Evolutionary conservation across 73 alveolate genomes (phyloP).

Genomic region (Paramecium sexaurelia): DNA sequence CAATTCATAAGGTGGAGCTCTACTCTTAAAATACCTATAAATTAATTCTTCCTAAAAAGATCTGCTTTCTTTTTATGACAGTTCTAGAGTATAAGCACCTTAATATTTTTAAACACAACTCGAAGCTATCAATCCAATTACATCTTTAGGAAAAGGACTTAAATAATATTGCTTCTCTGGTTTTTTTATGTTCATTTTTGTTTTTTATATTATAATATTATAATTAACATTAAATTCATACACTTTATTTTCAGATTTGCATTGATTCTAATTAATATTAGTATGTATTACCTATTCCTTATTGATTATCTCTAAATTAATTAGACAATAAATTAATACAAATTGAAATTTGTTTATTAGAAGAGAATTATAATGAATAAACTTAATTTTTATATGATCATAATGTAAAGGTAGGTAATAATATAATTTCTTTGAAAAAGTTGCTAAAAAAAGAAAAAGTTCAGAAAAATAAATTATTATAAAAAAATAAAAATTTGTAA

Average conservation of each 20-base stretch:
- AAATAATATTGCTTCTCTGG: background rate
- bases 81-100: background rate
- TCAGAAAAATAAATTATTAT: background rate
- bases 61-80: background rate
- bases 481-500: background rate
- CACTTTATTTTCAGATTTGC: too few relatives aligned
- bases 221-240: background rate
- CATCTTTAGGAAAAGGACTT: conserved; percentile 32
- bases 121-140: background rate
- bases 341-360: too few relatives aligned
- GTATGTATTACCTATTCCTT: too few relatives aligned
- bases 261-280: too few relatives aligned
- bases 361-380: too few relatives aligned
- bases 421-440: too few relatives aligned
- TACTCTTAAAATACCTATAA: background rate
- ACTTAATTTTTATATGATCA: too few relatives aligned
- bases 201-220: background rate
- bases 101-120: background rate
- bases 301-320: too few relatives aligned
- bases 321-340: too few relatives aligned
- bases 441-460: background rate
- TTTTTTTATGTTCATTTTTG: background rate
- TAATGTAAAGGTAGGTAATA: too few relatives aligned
- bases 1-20: background rate
- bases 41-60: background rate